Base-by-base conservation (phyloP, 2,329 filamentous ascomycete species). In the Aspergillus puulaauensis region DNA sequence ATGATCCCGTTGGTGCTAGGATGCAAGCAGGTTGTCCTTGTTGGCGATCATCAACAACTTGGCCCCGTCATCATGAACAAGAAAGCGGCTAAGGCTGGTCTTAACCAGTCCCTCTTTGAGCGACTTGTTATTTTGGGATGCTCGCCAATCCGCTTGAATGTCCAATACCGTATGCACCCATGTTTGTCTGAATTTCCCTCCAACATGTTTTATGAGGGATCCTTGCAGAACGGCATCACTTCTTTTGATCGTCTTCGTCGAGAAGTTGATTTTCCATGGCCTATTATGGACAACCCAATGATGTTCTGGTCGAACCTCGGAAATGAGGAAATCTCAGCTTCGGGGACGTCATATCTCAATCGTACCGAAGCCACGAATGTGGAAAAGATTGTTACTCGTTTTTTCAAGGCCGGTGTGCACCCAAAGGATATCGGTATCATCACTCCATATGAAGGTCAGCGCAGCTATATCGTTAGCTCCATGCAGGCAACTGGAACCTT, bases 21-120 rank as follows among this genome's bases (percentile, higher is more conserved):
- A 51, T 99, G 95, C 82, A 99, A 99, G 79, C 95, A 99, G 75
- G 92, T 97, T 50, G 95, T 99, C n/a, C 84, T 99, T 37, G 95
- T 99, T 43, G 95, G 95, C 71, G 95, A 99, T 71, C 95, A 99
- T 77, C 96, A 98, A 76, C 95, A 99, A 74, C 86, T 99, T 64
- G 95, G 95, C 0, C 95, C 95, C 1, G 95, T 99, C 68, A 98
- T 99, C 72, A 99, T 99, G 93, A 99, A 99, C 83, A 99, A 99
- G 83, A 98, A 98, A 78, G 95, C 95, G 14, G 95, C 95, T 61
- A 98, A 98, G 77, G 95, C 95, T 55, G 95, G 95, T 60, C 82
- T 99, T 15, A 97, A 98, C 77, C 95, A 98, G 75, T 98, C 93
- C n/a, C 82, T 99, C 9, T 99, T 99, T 70, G 95, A 99, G 79